These are phyloP conservation scores for Suhomyces vadensis DNA, from an alignment of 805 yeast species.

Conservation along the genomic window DNA sequence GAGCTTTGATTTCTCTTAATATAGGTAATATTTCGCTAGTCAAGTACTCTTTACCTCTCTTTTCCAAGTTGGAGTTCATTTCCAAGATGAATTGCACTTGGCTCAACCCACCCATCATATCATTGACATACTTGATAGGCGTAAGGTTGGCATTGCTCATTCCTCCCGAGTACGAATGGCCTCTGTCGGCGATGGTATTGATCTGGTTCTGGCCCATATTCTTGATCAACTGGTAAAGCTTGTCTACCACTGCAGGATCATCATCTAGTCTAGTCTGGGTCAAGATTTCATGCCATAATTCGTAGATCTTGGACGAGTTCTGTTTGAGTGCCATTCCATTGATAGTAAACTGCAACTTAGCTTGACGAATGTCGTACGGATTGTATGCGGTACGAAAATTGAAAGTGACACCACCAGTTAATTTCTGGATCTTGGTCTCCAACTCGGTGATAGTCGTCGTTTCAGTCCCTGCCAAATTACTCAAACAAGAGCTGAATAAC, in stretches of 20 bases:
- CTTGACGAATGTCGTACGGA: constrained; percentile 48
- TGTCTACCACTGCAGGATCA: constrained; percentile 46
- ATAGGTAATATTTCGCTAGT: constrained; percentile 61
- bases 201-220: constrained; percentile 74
- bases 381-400: constrained; percentile 56
- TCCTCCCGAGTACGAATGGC: constrained; percentile 79
- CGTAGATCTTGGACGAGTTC: constrained; percentile 60
- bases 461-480: constrained; percentile 80
- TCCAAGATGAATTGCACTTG: constrained; percentile 72
- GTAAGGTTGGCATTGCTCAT: constrained; percentile 66
- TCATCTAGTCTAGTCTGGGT: constrained; percentile 66
- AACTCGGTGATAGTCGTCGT: constrained; percentile 70
- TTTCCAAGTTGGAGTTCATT: constrained; percentile 51
- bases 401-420: constrained; percentile 84
- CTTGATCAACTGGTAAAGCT: constrained; percentile 71
- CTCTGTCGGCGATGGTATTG: constrained; percentile 79
- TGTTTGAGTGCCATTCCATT: constrained; percentile 70
- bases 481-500: constrained; percentile 73
- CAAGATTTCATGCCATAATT: constrained; percentile 69
- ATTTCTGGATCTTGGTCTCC: constrained; percentile 78
- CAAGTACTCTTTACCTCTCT: constrained; percentile 35
- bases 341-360: constrained; percentile 56
- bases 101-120: constrained; percentile 69
- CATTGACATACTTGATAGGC: constrained; percentile 58
- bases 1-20: constrained; percentile 50